Conservation (phyloP, 768 basidiomycete genomes). For the Brasilioporus rufonigricans region DNA sequence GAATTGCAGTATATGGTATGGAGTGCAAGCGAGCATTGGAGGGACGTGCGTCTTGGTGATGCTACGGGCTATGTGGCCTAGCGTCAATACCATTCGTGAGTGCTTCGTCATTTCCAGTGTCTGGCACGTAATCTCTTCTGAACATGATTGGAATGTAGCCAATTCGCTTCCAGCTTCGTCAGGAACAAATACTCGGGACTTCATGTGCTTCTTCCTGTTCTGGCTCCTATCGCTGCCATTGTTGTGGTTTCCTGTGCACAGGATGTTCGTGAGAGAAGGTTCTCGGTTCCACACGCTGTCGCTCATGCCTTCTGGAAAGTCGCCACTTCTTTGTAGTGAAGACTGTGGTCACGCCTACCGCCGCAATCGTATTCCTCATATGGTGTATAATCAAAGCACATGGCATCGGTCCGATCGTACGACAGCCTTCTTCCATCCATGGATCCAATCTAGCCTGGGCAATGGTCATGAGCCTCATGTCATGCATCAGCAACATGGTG, state of each 20-base stretch:
- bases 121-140: constrained; percentile 4
- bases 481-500: constrained; percentile 78
- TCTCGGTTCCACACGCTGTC: not conserved
- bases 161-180: constrained; percentile 73
- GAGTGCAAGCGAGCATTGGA: constrained; percentile 81
- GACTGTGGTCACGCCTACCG: constrained; percentile 67
- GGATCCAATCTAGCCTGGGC: constrained; percentile 74
- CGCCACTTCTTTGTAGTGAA: constrained; percentile 81
- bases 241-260: constrained; percentile 82
- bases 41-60: constrained; percentile 74
- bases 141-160: constrained; percentile 34
- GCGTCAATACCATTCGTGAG: constrained; percentile 63
- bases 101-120: constrained; percentile 11
- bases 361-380: constrained; percentile 69
- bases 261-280: constrained; percentile 50
- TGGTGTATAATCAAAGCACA: constrained; percentile 78
- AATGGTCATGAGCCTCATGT: constrained; percentile 71
- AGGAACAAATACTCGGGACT: constrained; percentile 73
- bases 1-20: constrained; percentile 63
- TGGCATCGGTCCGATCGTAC: constrained; percentile 74
- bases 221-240: constrained; percentile 78
- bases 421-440: constrained; percentile 57
- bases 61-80: constrained; percentile 76
- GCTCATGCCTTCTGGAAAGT: constrained; percentile 33
- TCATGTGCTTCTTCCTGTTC: constrained; percentile 83